Evolutionary conservation across 257 asterid genomes (phyloP), one percentile per base, ranked within the genome.

Genomic region (Primulina eburnea): DNA sequence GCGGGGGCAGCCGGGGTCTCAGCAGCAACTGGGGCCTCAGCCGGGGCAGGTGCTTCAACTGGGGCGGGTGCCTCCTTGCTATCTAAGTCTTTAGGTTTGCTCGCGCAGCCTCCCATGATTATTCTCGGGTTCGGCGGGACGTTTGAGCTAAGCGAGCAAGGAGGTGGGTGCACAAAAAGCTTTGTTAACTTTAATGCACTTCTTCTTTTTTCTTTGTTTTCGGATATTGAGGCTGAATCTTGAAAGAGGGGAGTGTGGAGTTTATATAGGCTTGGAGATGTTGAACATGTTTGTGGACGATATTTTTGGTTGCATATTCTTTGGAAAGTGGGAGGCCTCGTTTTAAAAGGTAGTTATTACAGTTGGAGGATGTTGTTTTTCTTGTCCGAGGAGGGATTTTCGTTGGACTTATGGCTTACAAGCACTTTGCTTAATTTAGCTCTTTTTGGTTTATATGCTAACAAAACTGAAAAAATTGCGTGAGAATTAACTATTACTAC

Each of bases 41-140:
- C 66, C 0, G 86, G 73, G 69, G 77, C 82, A 0, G 87, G 80
- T 40, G 75, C 78, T 60, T 77, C 81, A 65, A 52, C 68, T 0
- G 86, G 86, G 68, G 71, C 69, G 2, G 84, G 85, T 53, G 74
- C 78, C 68, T 69, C 62, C 47, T 82, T 70, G 59, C 60, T 65
- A 12, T 80, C 87, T 83, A 82, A 78, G 61, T 84, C 96, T 77
- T 87, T 88, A 16, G 96, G 97, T 85, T 78, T 92, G 86, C 88
- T 88, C 84, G 96, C 95, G 67, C 97, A 89, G 87, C 88, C 97
- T 73, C 98, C 98, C 98, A 92, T 91, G 81, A 62, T 81, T 65
- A 18, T 16, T 69, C 30, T 69, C 62, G 55, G 68, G 55, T 38
- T 26, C 60, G 70, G 18, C 7, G 65, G 65, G 76, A 75, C 30